Evolutionary conservation across 2,329 filamentous ascomycete genomes (phyloP).

Genomic region (Stromatinia cepivora): DNA sequence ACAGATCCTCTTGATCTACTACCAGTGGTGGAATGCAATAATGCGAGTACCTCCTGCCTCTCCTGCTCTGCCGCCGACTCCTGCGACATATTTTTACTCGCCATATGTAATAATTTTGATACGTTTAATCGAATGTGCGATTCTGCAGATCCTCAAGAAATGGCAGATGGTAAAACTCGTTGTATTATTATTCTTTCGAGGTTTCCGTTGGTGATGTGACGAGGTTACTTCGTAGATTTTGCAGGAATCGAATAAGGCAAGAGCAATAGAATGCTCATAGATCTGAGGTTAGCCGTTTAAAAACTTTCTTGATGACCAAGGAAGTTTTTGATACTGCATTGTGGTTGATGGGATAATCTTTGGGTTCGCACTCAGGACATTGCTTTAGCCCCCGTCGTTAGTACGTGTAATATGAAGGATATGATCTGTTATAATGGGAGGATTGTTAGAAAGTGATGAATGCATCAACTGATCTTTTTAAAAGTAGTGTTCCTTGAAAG

Average conservation of each 20-base stretch:
- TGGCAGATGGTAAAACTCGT: slow-evolving; percentile 15
- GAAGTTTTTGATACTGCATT: slow-evolving; percentile 40
- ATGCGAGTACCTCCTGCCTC: slow-evolving; percentile 68
- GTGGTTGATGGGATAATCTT: slow-evolving; percentile 32
- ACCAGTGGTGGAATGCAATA: slow-evolving; percentile 53
- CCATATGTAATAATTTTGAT: slow-evolving; percentile 30
- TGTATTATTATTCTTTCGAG: slow-evolving; percentile 5
- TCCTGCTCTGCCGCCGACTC: slow-evolving; percentile 78
- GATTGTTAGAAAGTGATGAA: slow-evolving; percentile 12
- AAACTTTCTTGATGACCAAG: slow-evolving; percentile 39
- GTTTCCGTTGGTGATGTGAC: background rate
- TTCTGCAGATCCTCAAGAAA: background rate
- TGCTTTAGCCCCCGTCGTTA: slow-evolving; percentile 34
- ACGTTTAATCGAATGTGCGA: slow-evolving; percentile 1
- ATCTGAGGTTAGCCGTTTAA: slow-evolving; percentile 38
- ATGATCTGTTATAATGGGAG: slow-evolving; percentile 7
- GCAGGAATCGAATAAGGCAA: slow-evolving; percentile 25
- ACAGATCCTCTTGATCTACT: slow-evolving; percentile 36
- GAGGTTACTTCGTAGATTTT: background rate
- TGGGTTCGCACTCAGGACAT: slow-evolving; percentile 37
- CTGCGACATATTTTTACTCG: slow-evolving; percentile 63
- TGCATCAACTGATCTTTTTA: slow-evolving; percentile 23
- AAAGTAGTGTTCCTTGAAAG: slow-evolving; percentile 21
- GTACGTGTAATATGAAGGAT: slow-evolving; percentile 28
- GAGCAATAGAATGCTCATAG: slow-evolving; percentile 27